phyloP scores from a whole-genome alignment of 2,329 filamentous ascomycete genomes.

The Penicillium sp. region DNA sequence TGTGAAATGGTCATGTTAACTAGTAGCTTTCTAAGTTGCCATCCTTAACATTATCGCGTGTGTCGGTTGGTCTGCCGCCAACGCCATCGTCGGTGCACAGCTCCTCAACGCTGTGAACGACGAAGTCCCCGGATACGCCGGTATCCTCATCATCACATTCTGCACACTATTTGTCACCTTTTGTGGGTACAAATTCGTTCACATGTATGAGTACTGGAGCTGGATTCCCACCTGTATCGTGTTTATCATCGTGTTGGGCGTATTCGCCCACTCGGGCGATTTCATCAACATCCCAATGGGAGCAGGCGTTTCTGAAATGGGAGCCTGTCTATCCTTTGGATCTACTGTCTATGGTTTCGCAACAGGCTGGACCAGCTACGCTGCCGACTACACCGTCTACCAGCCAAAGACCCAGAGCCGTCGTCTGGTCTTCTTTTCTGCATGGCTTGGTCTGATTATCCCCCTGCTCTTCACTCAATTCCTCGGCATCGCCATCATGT shows the following conservation, averaged over 20 bases:
- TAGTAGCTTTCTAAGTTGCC: conserved; percentile 45
- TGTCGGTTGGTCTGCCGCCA: conserved; percentile 67
- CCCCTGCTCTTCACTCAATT: conserved; percentile 67
- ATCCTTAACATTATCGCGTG: conserved; percentile 63
- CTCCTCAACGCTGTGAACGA: conserved; percentile 65
- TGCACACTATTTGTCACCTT: conserved; percentile 62
- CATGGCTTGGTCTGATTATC: conserved; percentile 60
- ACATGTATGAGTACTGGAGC: conserved; percentile 65
- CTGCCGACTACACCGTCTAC: conserved; percentile 73
- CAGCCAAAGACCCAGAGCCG: conserved; percentile 56
- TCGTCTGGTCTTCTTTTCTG: conserved; percentile 58
- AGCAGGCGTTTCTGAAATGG: conserved; percentile 51
- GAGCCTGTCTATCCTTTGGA: conserved; percentile 56
- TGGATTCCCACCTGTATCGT: conserved; percentile 67
- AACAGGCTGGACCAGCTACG: conserved; percentile 65
- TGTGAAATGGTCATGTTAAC: conserved; percentile 6
- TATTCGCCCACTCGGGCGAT: conserved; percentile 58
- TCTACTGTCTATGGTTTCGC: conserved; percentile 60
- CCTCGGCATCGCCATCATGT: conserved; percentile 61
- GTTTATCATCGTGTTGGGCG: conserved; percentile 62
- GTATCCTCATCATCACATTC: conserved; percentile 63
- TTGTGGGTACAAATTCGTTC: conserved; percentile 67
- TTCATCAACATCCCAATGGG: conserved; percentile 56
- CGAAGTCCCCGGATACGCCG: conserved; percentile 61
- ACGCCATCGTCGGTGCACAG: conserved; percentile 71